Base-by-base conservation (phyloP, 169 alveolate genomes). In the Plasmodium ovale region DNA sequence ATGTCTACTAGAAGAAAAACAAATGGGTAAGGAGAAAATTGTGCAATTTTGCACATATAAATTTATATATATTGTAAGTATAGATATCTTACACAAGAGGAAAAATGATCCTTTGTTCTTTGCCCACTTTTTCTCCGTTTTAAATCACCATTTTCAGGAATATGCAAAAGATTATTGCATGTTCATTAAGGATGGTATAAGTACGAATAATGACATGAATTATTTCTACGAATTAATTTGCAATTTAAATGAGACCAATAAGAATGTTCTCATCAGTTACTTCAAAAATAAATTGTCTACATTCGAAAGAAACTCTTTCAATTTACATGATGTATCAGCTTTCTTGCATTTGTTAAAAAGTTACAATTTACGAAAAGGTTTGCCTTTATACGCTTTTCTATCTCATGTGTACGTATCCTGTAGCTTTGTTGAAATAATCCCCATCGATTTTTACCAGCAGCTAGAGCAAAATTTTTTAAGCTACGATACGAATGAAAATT, bases 21-120 rank as follows among this genome's bases (percentile, higher is more conserved):
- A 7, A 16, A 19, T 42, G 19, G 51, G 67, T 25, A 65, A 27
- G 9, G 62, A 82, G n/a, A 82, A 67, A 49, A 82, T 82, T 69
- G 59, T 82, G 3, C 44, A 27, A 19, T 65, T 65, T 47, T 82
- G 84, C 29, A 16, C 31, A 37, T 82, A 49, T 27, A 82, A 65
- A 82, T 67, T 82, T 51, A 82, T 82, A n/a, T 58, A 82, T 39
- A 23, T 31, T 16, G 9, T 82, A 54, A 35, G 72, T 68, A 49
- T 82, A 19, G 90, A 82, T 21, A 65, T 82, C 53, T 82, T 82
- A 82, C 19, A 82, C 47, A 42, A 44, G 25, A 82, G n/a, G 44
- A 39, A 58, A 25, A 51, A 16, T 33, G 31, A 33, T 3, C 42
- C n/a, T n/a, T n/a, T 21, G 21, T 73, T 49, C 3, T 73, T 35